Conservation (phyloP, 345 rosid species). For the Sonneratia alba region DNA sequence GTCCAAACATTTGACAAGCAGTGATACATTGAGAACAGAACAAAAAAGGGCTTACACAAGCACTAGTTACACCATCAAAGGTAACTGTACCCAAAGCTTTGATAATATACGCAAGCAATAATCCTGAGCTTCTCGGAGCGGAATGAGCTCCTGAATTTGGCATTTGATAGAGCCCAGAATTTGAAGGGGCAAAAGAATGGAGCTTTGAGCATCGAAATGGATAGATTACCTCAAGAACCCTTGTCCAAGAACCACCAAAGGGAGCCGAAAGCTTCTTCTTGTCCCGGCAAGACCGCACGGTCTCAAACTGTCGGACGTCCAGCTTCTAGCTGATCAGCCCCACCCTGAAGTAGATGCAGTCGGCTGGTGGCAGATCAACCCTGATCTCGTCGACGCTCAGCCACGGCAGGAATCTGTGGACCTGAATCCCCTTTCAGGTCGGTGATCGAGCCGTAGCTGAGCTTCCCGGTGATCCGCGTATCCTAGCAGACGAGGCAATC, state of each 20-base stretch:
- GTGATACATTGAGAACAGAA: background rate
- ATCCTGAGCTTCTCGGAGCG: background rate
- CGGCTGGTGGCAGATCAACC: conserved; percentile 83
- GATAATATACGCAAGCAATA: background rate
- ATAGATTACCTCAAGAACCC: conserved; percentile 27
- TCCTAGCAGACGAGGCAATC: conserved; percentile 87
- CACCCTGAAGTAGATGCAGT: conserved; percentile 77
- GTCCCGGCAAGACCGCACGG: conserved; percentile 63
- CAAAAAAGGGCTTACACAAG: background rate
- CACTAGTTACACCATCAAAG: background rate
- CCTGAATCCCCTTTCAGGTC: conserved; percentile 74
- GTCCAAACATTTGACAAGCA: background rate
- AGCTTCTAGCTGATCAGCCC: conserved; percentile 88
- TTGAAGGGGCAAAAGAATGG: background rate
- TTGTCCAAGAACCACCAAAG: conserved; percentile 28
- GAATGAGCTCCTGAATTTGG: background rate
- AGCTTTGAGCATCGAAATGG: background rate
- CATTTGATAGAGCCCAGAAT: background rate
- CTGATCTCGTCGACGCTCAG: conserved; percentile 72
- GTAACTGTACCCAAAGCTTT: background rate
- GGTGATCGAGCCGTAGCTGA: conserved; percentile 66
- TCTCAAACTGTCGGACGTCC: conserved; percentile 65
- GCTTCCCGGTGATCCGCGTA: conserved; percentile 46
- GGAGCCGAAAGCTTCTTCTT: conserved; percentile 17
- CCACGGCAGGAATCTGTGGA: conserved; percentile 66